Percentiles rank a stretch among this genome's conserved stretches.
Evolutionary conservation across 495 filamentous ascomycete genomes (phyloP).

Genomic region (Trichoderma orchidacearum): DNA sequence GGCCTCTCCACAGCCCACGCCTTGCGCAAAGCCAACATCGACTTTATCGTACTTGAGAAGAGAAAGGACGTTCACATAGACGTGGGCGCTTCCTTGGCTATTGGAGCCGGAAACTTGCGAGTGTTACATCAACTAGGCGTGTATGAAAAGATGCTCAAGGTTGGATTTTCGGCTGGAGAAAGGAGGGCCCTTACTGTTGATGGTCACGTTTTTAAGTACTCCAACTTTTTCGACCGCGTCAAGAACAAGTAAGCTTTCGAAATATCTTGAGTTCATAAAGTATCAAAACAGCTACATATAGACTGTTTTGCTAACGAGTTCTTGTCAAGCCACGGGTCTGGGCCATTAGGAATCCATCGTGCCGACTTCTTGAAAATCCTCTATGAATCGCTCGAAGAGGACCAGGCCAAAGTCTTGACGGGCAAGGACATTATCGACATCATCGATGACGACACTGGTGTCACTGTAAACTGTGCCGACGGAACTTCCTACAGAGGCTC

Average conservation of each 20-base stretch:
- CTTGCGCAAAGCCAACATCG: conserved; percentile 28
- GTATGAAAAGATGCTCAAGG: conserved; percentile 12
- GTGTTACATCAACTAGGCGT: conserved; percentile 37
- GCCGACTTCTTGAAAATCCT: conserved; percentile 19
- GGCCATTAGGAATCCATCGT: conserved; percentile 17
- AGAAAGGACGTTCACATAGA: conserved; percentile 20
- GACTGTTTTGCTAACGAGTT: neutral
- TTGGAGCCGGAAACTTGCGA: conserved; percentile 18
- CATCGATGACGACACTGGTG: conserved; percentile 9
- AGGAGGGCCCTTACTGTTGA: neutral
- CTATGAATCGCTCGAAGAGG: conserved; percentile 17
- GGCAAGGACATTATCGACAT: conserved; percentile 18
- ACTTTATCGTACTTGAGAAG: conserved; percentile 35
- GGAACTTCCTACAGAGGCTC: conserved; percentile 26
- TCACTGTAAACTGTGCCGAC: conserved; percentile 21
- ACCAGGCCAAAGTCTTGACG: conserved; percentile 14
- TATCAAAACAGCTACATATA: too few species aligned
- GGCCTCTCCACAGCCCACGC: conserved; percentile 34
- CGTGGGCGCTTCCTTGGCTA: conserved; percentile 25
- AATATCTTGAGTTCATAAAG: too few species aligned
- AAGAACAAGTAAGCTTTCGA: neutral
- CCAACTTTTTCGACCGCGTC: neutral
- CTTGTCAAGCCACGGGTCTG: conserved; percentile 14
- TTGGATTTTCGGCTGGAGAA: conserved; percentile 9
- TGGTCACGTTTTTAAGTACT: neutral